Evolutionary conservation across 2,329 filamentous ascomycete species (phyloP).

Genomic region (Colletotrichum zoysiae): DNA sequence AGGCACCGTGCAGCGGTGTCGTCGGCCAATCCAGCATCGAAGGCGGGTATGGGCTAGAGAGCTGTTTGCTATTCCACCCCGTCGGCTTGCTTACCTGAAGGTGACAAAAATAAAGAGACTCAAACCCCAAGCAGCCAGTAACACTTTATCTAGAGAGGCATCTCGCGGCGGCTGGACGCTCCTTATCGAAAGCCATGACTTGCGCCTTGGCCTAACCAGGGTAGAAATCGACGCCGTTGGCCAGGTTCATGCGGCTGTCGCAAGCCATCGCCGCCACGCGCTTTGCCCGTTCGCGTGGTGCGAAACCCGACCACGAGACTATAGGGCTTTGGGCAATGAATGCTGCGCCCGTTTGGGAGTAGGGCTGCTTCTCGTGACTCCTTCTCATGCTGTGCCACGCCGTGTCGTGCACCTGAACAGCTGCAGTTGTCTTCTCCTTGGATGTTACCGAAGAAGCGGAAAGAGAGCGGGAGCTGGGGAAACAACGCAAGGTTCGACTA

Average conservation of each 20-base stretch:
- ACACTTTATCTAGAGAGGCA: constrained; percentile 13
- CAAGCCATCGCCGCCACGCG: constrained; percentile 29
- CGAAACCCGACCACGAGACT: constrained; percentile 33
- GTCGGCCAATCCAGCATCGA: constrained; percentile 9
- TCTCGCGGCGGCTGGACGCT: constrained; percentile 17
- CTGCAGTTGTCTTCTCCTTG: constrained; percentile 10
- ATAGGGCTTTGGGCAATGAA: constrained; percentile 26
- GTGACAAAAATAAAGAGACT: constrained; percentile 34
- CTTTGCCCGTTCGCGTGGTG: constrained; percentile 29
- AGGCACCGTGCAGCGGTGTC: constrained; percentile 30
- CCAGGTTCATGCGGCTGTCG: constrained; percentile 22
- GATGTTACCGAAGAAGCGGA: not conserved
- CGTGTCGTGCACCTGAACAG: not conserved
- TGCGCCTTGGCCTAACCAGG: constrained; percentile 4
- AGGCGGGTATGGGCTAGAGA: constrained; percentile 12
- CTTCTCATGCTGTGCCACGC: not conserved
- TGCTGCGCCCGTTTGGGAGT: not conserved
- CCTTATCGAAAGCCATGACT: constrained; percentile 30
- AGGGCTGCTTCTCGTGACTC: constrained; percentile 22
- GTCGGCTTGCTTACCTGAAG: constrained; percentile 2
- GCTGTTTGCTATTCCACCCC: constrained; percentile 6
- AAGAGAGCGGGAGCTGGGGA: constrained; percentile 4
- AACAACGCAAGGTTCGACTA: not conserved
- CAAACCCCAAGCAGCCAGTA: not conserved
- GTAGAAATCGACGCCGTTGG: constrained; percentile 4